Evolutionary conservation across 345 rosid species (phyloP).

Genomic region (Gossypium herbaceum): DNA sequence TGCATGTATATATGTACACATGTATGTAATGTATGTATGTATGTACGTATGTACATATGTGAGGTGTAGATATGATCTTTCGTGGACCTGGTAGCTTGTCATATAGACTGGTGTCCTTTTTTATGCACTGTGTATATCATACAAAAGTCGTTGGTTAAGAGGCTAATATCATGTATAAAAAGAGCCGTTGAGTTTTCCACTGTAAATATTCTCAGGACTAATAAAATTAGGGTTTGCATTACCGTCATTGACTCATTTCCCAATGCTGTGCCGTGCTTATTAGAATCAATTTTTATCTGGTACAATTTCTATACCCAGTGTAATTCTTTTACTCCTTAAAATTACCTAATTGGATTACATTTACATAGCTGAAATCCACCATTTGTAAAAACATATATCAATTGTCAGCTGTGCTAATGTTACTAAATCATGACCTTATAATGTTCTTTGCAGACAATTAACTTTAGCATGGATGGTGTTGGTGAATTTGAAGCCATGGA

Average conservation of each 20-base stretch:
- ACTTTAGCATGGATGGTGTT: too few relatives aligned
- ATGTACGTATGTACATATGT: background rate
- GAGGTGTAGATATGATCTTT: background rate
- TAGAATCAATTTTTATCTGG: background rate
- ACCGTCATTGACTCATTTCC: background rate
- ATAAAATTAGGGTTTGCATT: background rate
- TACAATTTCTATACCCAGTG: background rate
- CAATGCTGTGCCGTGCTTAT: background rate
- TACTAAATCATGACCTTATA: too few relatives aligned
- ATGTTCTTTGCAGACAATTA: too few relatives aligned
- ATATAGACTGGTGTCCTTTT: background rate
- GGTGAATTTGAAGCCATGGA: too few relatives aligned
- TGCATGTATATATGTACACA: background rate
- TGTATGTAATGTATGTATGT: background rate
- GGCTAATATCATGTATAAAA: constrained; percentile 31
- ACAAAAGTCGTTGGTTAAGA: background rate
- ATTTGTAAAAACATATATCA: background rate
- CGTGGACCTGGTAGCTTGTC: constrained; percentile 1
- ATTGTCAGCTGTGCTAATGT: too few relatives aligned
- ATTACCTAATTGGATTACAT: background rate
- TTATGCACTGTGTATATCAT: constrained; percentile 11
- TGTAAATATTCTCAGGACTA: background rate
- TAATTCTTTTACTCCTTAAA: background rate
- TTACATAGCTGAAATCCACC: background rate
- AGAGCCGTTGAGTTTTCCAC: constrained; percentile 13